Conservation (phyloP, 2,329 filamentous ascomycete genomes). For the Sporothrix mexicana region DNA sequence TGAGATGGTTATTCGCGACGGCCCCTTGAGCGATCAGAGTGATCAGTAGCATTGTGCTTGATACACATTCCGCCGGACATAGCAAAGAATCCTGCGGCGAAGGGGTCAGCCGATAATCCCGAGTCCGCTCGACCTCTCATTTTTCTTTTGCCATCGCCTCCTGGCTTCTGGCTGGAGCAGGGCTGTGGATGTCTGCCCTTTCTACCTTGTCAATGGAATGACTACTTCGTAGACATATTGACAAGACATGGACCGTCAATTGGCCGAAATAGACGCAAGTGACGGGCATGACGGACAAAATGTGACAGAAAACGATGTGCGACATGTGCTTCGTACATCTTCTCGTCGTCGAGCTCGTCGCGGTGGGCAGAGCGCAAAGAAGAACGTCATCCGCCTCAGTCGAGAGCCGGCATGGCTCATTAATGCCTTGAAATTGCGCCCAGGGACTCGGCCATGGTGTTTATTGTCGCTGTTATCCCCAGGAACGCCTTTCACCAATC, state of each 20-base stretch:
- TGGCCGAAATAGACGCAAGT: too few species aligned
- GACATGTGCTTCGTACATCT: neutral
- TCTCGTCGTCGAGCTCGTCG: neutral
- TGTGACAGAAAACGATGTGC: too few species aligned
- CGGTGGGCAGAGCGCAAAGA: neutral
- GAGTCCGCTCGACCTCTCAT: neutral
- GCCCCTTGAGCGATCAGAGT: neutral
- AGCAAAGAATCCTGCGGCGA: neutral
- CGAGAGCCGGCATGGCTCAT: neutral
- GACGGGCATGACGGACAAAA: neutral
- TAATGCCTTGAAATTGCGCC: neutral
- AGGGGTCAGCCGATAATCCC: neutral
- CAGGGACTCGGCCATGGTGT: neutral
- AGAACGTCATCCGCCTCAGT: neutral
- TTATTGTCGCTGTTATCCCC: neutral
- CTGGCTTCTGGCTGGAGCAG: neutral
- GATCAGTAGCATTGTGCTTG: conserved; percentile 3
- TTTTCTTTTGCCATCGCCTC: neutral
- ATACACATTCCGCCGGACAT: neutral
- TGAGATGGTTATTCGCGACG: neutral
- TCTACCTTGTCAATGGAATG: too few species aligned
- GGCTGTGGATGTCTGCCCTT: neutral
- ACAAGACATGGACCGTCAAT: too few species aligned
- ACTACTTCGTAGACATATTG: too few species aligned
- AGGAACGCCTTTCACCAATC: conserved; percentile 27